Conservation (phyloP, 345 rosid genomes). For the Orychophragmus violaceus region DNA sequence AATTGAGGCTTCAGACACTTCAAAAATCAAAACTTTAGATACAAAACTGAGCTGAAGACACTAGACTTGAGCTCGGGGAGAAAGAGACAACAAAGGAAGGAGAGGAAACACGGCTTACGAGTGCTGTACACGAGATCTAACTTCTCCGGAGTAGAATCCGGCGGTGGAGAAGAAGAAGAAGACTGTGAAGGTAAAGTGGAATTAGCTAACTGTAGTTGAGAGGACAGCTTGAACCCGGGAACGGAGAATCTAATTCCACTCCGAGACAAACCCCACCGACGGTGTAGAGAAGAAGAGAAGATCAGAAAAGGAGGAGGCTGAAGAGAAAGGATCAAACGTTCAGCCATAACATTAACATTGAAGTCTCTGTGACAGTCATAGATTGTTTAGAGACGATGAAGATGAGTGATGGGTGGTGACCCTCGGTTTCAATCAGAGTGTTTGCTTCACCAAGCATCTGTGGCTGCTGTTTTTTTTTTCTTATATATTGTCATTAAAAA, state of each 20-base stretch:
- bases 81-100: neutral
- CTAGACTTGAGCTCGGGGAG: neutral
- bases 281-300: constrained; percentile 14
- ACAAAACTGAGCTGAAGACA: neutral
- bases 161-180: neutral
- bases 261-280: constrained; percentile 3
- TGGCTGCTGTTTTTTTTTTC: neutral
- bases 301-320: constrained; percentile 16
- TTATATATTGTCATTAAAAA: neutral
- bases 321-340: constrained; percentile 22
- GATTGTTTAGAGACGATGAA: neutral
- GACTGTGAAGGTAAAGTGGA: constrained; percentile 20
- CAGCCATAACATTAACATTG: constrained; percentile 26
- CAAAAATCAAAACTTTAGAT: neutral
- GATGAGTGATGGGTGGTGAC: constrained; percentile 15
- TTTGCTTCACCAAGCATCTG: neutral
- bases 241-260: constrained; percentile 19
- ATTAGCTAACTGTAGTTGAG: neutral
- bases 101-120: constrained; percentile 30
- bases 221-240: constrained; percentile 1
- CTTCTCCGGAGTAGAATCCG: constrained; percentile 18
- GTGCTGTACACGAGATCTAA: constrained; percentile 33
- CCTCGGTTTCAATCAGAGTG: constrained; percentile 5
- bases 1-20: neutral
- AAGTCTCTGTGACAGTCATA: constrained; percentile 13